phyloP scores from a whole-genome alignment of 73 alveolate genomes.

The Paramecium caudatum region DNA sequence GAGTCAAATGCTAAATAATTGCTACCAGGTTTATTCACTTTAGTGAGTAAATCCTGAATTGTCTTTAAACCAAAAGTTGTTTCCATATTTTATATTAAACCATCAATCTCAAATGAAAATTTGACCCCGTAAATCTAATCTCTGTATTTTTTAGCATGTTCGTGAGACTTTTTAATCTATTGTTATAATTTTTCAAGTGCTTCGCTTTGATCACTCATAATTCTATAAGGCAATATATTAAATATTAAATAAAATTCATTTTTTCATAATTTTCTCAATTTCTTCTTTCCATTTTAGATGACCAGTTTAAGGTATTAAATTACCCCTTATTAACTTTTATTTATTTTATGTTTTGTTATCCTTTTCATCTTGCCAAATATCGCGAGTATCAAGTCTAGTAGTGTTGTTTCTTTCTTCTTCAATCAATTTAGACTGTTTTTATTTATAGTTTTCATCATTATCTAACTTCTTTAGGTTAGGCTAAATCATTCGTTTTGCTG shows the following conservation, averaged over 20 bases:
- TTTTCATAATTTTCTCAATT: not conserved
- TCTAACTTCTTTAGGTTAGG: not conserved
- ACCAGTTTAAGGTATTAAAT: not conserved
- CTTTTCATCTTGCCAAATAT: not conserved
- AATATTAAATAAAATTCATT: not conserved
- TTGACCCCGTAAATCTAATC: not conserved
- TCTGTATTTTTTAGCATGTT: not conserved
- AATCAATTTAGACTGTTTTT: not conserved
- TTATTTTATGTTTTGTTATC: not conserved
- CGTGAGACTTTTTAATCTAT: not conserved
- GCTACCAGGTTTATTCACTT: not conserved
- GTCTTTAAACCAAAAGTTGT: not conserved
- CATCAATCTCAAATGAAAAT: not conserved
- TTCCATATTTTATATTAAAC: not conserved
- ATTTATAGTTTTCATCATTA: not conserved
- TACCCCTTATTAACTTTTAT: slow-evolving; percentile 26
- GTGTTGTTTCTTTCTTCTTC: not conserved
- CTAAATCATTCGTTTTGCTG: slow-evolving; percentile 12
- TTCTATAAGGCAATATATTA: not conserved
- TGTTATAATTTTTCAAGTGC: not conserved
- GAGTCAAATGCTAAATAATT: not conserved
- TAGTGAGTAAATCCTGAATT: not conserved
- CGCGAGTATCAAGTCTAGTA: not conserved
- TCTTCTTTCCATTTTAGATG: slow-evolving; percentile 41
- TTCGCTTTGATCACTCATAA: not conserved